These are phyloP conservation scores for Rhynchospora pubera DNA, from an alignment of 176 grass and related monocot species.

Conservation along the genomic window DNA sequence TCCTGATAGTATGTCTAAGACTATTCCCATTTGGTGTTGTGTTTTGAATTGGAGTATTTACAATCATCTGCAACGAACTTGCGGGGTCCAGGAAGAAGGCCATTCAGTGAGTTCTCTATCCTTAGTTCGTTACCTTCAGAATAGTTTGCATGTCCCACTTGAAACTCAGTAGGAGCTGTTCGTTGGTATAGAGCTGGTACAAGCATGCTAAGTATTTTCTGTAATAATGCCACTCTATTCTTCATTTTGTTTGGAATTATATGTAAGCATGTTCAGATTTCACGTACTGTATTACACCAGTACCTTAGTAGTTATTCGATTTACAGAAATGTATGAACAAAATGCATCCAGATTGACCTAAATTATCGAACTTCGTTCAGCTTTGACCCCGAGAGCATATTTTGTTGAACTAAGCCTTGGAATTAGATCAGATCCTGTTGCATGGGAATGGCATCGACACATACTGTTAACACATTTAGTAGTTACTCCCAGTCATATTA, in stretches of 20 bases:
- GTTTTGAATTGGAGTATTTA: constrained; percentile 76
- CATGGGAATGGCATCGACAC: background rate
- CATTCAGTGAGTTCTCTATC: constrained; percentile 27
- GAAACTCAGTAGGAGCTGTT: background rate
- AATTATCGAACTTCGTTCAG: background rate
- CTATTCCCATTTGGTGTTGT: constrained; percentile 85
- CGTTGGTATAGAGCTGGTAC: background rate
- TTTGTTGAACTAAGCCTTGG: background rate
- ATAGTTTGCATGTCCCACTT: background rate
- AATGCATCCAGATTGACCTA: background rate
- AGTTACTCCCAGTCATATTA: background rate
- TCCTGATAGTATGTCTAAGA: constrained; percentile 96
- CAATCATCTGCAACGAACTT: constrained; percentile 33
- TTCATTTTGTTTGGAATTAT: background rate
- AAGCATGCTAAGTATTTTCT: background rate
- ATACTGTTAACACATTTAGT: background rate
- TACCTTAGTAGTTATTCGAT: background rate
- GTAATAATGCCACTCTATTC: background rate
- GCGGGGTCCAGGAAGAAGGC: background rate
- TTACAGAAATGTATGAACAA: background rate
- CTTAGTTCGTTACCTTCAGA: background rate
- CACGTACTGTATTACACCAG: background rate
- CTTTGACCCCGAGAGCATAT: background rate
- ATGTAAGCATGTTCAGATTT: background rate
- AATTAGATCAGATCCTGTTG: background rate